Base-by-base conservation (phyloP, 2,329 filamentous ascomycete genomes). In the Dactylellina parvicollis region DNA sequence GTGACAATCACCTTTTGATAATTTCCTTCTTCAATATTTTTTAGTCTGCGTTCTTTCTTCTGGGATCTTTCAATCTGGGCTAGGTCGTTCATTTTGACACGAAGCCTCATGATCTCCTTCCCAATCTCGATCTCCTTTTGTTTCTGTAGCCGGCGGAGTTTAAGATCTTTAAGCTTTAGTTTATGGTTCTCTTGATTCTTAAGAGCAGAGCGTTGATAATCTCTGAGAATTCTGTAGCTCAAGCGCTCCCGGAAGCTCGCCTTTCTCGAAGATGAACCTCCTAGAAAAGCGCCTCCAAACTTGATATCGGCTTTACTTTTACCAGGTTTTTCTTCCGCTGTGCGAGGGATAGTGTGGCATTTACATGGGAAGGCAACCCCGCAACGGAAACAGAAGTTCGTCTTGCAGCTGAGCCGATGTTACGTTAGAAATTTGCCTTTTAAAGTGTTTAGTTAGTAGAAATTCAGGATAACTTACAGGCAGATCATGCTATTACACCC, bases 401-500 rank as follows among this genome's bases (percentile, higher is more conserved):
- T 20, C 22, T 66, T 66, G 16, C 69, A 73, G 1, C 69, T 73
- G 12, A 3, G n/a, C 2, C 16, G 18, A n/a, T 2, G 28, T 42
- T 20, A 38, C 10, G 28, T 30, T 30, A 28, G 5, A 36, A 38
- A 24, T 4, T 14, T 26, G 30, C 3, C n/a, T 34, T 3, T 18
- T 38, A 22, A 14, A n/a, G n/a, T n/a, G 18, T 12, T 2, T 12
- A 20, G 32, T 14, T 32, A 14, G n/a, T 14, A 16, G 38, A 9
- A 36, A 20, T 18, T 12, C 9, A 34, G 26, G 4, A 12, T 9
- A 28, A 73, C 69, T 73, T 44, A 66, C 69, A 73, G 10, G 24
- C 69, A 73, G 10, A 28, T 49, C 69, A 73, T 73, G 20, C 47
- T 66, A 42, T 60, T 73, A 34, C 69, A 73, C 7, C 69, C 69